A percentile compares a stretch with the other conserved stretches of the same genome.
phyloP scores from a whole-genome alignment of 169 alveolate species.

The Eimeria falciformis region DNA sequence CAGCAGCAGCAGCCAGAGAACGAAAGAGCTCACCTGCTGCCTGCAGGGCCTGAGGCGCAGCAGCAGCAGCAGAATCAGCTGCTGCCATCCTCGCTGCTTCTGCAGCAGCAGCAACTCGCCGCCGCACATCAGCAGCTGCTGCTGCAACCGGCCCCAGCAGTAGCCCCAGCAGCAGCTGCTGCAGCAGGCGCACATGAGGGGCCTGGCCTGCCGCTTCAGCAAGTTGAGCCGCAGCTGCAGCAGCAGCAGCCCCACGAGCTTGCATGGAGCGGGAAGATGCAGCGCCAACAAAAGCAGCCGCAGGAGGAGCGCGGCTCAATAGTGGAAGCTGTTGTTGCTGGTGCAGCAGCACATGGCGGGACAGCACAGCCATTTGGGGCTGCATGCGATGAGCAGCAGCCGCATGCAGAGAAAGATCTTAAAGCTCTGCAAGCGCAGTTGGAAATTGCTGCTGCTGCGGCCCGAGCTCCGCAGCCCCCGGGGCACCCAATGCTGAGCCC shows the following conservation, averaged over 20 bases:
- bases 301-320: conserved; percentile 1
- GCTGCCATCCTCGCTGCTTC: too few species aligned
- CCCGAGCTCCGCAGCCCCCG: too few species aligned
- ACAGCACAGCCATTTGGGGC: too few species aligned
- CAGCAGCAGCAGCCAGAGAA: neutral
- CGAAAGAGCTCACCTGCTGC: too few species aligned
- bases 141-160: too few species aligned
- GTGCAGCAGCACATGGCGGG: neutral
- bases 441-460: too few species aligned
- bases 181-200: conserved; percentile 35
- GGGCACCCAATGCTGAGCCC: too few species aligned
- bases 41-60: neutral
- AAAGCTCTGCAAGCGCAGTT: too few species aligned
- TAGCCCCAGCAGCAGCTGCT: neutral
- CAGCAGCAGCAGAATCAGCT: neutral
- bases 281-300: neutral
- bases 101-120: too few species aligned
- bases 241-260: conserved; percentile 12
- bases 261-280: neutral
- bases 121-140: too few species aligned
- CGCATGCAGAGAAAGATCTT: too few species aligned
- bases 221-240: neutral
- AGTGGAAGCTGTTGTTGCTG: conserved; percentile 18
- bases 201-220: conserved; percentile 29
- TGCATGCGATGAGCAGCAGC: too few species aligned